Conservation (phyloP, 371 early-diverging fungal species). For the Mortierella polycephala region DNA sequence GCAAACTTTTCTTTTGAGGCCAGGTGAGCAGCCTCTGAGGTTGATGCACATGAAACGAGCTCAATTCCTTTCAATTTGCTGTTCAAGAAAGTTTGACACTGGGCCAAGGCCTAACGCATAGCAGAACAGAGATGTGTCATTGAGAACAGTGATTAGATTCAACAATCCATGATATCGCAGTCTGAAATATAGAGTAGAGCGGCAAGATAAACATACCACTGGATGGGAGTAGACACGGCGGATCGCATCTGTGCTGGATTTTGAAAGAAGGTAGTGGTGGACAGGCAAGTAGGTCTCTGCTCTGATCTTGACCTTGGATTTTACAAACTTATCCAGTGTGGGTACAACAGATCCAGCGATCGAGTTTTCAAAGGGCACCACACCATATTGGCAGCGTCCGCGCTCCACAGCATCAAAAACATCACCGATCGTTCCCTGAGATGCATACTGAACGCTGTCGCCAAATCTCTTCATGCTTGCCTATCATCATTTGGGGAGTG, state of each 20-base stretch:
- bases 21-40: slow-evolving; percentile 89
- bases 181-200: neutral
- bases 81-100: slow-evolving; percentile 82
- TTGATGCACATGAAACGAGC: slow-evolving; percentile 82
- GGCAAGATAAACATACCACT: slow-evolving; percentile 63
- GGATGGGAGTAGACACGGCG: slow-evolving; percentile 91
- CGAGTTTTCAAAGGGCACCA: slow-evolving; percentile 96
- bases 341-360: slow-evolving; percentile 87
- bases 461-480: slow-evolving; percentile 88
- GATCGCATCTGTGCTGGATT: slow-evolving; percentile 67
- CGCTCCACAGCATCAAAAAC: slow-evolving; percentile 87
- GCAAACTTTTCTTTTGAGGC: slow-evolving; percentile 83
- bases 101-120: slow-evolving; percentile 79
- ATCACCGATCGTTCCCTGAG: slow-evolving; percentile 75
- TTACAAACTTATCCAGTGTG: slow-evolving; percentile 83
- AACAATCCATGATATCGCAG: neutral
- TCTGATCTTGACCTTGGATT: slow-evolving; percentile 67
- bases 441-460: slow-evolving; percentile 78
- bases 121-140: neutral
- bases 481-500: slow-evolving; percentile 13
- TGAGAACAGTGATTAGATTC: neutral
- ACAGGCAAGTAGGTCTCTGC: slow-evolving; percentile 76
- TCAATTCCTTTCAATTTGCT: slow-evolving; percentile 77
- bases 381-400: slow-evolving; percentile 85
- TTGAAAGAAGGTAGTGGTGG: slow-evolving; percentile 86